phyloP scores from a whole-genome alignment of 179 eudicot species.

The Corrigiola litoralis region DNA sequence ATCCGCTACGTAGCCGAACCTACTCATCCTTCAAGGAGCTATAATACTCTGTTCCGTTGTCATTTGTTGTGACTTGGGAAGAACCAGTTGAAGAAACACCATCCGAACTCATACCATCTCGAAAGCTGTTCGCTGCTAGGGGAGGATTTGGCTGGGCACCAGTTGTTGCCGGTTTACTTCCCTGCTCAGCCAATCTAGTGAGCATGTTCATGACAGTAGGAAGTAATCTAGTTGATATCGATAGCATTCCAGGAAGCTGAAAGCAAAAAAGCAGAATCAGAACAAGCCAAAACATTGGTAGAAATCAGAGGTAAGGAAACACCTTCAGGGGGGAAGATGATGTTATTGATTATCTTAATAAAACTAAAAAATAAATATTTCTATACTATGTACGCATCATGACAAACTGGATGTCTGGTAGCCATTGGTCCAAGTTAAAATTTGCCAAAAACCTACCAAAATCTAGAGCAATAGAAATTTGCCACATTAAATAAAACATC shows the following conservation, averaged over 20 bases:
- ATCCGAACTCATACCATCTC: constrained; percentile 28
- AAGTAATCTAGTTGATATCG: constrained; percentile 78
- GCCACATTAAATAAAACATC: no score
- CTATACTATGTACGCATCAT: no score
- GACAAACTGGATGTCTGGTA: no score
- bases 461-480: no score
- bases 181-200: constrained; percentile 81
- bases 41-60: constrained; percentile 66
- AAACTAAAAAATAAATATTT: no score
- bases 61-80: constrained; percentile 51
- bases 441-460: no score
- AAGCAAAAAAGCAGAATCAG: constrained; percentile 13
- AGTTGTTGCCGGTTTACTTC: constrained; percentile 46
- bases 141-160: constrained; percentile 52
- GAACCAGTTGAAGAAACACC: constrained; percentile 61
- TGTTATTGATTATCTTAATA: no score
- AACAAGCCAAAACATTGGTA: background rate
- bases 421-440: no score
- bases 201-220: constrained; percentile 92
- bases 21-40: constrained; percentile 51
- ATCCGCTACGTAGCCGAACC: background rate
- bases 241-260: constrained; percentile 91
- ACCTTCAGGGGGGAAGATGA: no score
- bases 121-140: constrained; percentile 34
- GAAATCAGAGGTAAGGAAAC: background rate